Evolutionary conservation across 2,329 filamentous ascomycete species (phyloP).

Genomic region (Penicillium sp.): DNA sequence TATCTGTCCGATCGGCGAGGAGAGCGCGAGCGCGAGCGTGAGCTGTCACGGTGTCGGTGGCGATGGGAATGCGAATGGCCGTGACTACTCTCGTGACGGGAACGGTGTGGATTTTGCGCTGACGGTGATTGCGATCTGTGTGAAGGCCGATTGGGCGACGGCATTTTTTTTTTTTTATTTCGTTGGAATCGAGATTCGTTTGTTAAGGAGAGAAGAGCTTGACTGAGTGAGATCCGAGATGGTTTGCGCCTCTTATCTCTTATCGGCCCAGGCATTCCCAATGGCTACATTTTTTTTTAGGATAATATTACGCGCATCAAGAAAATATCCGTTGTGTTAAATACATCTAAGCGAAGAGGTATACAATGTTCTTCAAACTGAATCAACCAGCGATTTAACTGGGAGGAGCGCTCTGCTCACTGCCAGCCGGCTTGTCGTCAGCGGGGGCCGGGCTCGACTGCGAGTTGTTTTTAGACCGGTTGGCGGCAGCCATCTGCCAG

Average conservation of each 20-base stretch:
- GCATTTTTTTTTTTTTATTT: too few relatives aligned
- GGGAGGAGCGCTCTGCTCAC: slow-evolving; percentile 31
- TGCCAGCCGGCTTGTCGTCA: slow-evolving; percentile 20
- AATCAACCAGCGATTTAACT: slow-evolving; percentile 22
- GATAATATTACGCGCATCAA: not conserved
- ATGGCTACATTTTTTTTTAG: not conserved
- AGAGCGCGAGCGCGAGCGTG: slow-evolving; percentile 38
- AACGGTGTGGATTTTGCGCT: slow-evolving; percentile 9
- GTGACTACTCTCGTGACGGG: slow-evolving; percentile 19
- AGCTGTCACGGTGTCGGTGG: slow-evolving; percentile 20
- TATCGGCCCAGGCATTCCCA: slow-evolving; percentile 3
- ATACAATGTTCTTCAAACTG: slow-evolving; percentile 16
- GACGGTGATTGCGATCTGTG: slow-evolving; percentile 5
- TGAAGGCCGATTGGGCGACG: slow-evolving; percentile 12
- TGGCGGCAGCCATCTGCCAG: slow-evolving; percentile 73
- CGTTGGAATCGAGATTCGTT: not conserved
- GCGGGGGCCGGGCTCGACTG: slow-evolving; percentile 25
- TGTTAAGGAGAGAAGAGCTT: slow-evolving; percentile 1
- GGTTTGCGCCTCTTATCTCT: slow-evolving; percentile 10
- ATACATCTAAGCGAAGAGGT: slow-evolving; percentile 27
- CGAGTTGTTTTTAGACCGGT: slow-evolving; percentile 43
- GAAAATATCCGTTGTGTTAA: slow-evolving; percentile 13
- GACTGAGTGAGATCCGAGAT: not conserved
- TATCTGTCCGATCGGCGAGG: slow-evolving; percentile 34
- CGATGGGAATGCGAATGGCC: slow-evolving; percentile 20